Evolutionary conservation across 2,329 filamentous ascomycete species (phyloP), one percentile per base, ranked within the genome.

Genomic region (Epichloe aotearoae): DNA sequence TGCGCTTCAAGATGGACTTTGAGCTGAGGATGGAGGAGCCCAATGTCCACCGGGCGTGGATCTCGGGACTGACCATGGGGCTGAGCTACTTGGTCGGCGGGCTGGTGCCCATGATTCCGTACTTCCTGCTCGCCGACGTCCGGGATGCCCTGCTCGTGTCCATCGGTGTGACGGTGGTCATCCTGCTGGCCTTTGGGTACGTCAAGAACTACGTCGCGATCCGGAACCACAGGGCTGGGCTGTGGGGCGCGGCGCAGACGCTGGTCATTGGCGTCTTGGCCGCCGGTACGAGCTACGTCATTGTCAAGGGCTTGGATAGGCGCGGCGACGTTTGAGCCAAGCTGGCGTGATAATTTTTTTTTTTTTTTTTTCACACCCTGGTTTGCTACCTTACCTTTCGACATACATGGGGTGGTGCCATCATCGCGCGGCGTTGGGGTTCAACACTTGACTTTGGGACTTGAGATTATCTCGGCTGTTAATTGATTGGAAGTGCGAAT

Each of bases 61-160:
- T 79, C 43, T 82, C 78, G 0, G 84, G 81, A 2, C 55, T 81
- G 26, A 86, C 80, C 8, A 83, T 88, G 58, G 80, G 82, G 0
- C 59, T 80, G 15, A 82, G 82, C 37, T 88, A 88, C 62, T 81
- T 87, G 49, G 64, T 86, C 20, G 84, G 84, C 19, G 84, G 84
- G 0, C 70, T 86, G 50, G 75, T 87, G n/a, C 83, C 84, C 14
- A 73, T 87, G 58, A 65, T 84, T 41, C 84, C 84, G 0, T 88
- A 88, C 66, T 82, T 87, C 56, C 70, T 83, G 56, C 69, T 77
- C 62, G 52, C 57, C 14, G 62, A 63, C 20, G 68, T 76, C 7
- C 61, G 63, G 23, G 59, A 69, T n/a, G 75, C 74, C 0, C 66
- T 89, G 47, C 71, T 75, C 37, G 75, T 79, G 53, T 83, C 79